Conservation (phyloP, 352 stramenopile genomes). For the Saprolegnia diclina region DNA sequence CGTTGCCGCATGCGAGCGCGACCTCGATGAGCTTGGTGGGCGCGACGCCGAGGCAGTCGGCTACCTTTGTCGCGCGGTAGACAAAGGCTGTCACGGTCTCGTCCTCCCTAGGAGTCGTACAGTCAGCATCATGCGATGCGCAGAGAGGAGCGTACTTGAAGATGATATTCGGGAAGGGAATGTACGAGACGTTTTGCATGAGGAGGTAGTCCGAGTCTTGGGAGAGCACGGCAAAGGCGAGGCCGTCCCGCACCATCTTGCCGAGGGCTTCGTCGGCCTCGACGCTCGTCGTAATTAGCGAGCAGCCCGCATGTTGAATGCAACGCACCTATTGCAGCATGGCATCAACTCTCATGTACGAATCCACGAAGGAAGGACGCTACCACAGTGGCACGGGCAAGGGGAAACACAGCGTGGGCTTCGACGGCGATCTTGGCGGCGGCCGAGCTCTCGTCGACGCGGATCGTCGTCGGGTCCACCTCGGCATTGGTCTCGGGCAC, state of each 20-base stretch:
- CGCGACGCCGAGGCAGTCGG: constrained; percentile 46
- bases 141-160: not conserved
- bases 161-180: constrained; percentile 46
- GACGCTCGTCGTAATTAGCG: constrained; percentile 45
- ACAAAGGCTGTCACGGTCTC: constrained; percentile 53
- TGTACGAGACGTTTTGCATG: constrained; percentile 77
- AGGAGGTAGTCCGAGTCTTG: constrained; percentile 88
- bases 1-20: constrained; percentile 82
- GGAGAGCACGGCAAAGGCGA: constrained; percentile 58
- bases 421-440: constrained; percentile 17
- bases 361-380: constrained; percentile 47
- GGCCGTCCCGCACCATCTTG: constrained; percentile 45
- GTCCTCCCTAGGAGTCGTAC: constrained; percentile 30
- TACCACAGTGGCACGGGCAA: constrained; percentile 66
- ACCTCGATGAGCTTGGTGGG: constrained; percentile 77
- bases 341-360: constrained; percentile 13
- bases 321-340: constrained; percentile 8
- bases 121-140: not conserved
- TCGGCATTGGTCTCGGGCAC: constrained; percentile 19
- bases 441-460: constrained; percentile 27
- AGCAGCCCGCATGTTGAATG: constrained; percentile 19
- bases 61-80: constrained; percentile 62
- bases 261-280: constrained; percentile 78
- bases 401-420: constrained; percentile 54
- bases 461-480: not conserved